Evolutionary conservation across 768 basidiomycete species (phyloP).

Genomic region (Wakefieldia striispora): DNA sequence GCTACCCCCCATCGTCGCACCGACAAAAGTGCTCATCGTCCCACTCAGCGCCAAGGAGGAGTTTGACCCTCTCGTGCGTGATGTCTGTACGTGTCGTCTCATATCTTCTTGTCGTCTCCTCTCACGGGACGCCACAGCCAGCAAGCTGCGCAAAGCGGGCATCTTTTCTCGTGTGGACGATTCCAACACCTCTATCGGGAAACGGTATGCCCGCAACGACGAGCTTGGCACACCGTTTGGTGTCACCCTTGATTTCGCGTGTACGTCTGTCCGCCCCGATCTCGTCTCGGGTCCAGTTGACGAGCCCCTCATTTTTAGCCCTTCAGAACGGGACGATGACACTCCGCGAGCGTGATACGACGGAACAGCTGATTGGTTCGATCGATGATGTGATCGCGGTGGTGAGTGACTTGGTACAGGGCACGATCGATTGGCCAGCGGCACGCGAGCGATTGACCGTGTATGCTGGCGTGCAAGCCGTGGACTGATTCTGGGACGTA

Average conservation of each 20-base stretch:
- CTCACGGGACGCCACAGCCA: conserved; percentile 50
- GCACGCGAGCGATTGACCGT: conserved; percentile 68
- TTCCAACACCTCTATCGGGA: conserved; percentile 92
- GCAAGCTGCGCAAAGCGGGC: conserved; percentile 83
- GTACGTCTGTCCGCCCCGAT: conserved; percentile 30
- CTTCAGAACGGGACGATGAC: conserved; percentile 93
- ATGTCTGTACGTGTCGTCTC: conserved; percentile 74
- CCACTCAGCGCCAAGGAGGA: conserved; percentile 85
- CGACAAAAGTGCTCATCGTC: conserved; percentile 95
- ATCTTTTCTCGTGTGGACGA: conserved; percentile 95
- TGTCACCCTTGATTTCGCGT: conserved; percentile 93
- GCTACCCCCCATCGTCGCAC: conserved; percentile 84
- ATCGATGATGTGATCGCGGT: conserved; percentile 87
- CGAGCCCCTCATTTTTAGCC: conserved; percentile 35
- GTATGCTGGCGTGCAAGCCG: conserved; percentile 89
- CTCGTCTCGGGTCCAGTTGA: background rate
- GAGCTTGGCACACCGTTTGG: conserved; percentile 98
- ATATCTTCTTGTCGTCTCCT: background rate
- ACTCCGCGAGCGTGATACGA: conserved; percentile 93
- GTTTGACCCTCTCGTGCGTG: conserved; percentile 78
- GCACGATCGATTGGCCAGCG: conserved; percentile 71
- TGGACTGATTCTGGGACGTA: conserved; percentile 39
- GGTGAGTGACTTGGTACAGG: conserved; percentile 76
- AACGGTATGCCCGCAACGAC: conserved; percentile 96
- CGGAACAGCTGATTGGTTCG: conserved; percentile 83